These are phyloP conservation scores for Adansonia digitata DNA, from an alignment of 345 rosid genomes.

Conservation along the genomic window DNA sequence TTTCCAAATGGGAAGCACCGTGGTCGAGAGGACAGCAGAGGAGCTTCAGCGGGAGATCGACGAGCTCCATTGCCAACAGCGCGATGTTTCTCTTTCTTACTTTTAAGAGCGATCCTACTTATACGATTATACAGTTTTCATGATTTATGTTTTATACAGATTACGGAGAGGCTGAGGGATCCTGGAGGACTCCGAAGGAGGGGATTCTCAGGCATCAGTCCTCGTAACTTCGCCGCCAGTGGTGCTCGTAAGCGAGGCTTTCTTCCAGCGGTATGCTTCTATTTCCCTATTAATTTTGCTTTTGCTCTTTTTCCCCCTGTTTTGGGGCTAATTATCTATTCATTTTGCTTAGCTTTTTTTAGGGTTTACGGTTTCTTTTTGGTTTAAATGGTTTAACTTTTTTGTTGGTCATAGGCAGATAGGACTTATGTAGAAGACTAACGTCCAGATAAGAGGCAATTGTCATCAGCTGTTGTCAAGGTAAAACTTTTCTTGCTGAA, in stretches of 20 bases:
- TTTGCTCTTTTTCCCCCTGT: not conserved
- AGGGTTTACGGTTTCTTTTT: not conserved
- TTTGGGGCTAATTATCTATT: too few species aligned
- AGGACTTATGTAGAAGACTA: conserved; percentile 66
- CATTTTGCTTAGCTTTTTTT: too few species aligned
- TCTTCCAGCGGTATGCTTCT: conserved; percentile 45
- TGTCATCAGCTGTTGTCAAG: conserved; percentile 90
- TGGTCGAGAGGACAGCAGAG: conserved; percentile 7
- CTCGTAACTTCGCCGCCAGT: conserved; percentile 50
- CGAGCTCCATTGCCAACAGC: conserved; percentile 8
- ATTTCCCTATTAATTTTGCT: not conserved
- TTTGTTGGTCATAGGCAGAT: conserved; percentile 59
- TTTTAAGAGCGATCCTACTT: not conserved
- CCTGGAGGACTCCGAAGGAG: conserved; percentile 96
- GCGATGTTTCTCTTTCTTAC: conserved; percentile 1
- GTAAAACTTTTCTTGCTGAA: conserved; percentile 23
- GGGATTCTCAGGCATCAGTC: conserved; percentile 37
- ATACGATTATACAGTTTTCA: not conserved
- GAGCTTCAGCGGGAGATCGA: conserved; percentile 7
- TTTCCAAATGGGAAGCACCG: conserved; percentile 10
- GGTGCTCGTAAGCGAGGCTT: conserved; percentile 63
- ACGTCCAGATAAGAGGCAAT: conserved; percentile 81
- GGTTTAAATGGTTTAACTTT: not conserved
- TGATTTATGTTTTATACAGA: conserved; percentile 31
- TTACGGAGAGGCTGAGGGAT: conserved; percentile 86